These are phyloP conservation scores for Pythium phragmiticola DNA, from an alignment of 352 stramenopile genomes.

Conservation along the genomic window DNA sequence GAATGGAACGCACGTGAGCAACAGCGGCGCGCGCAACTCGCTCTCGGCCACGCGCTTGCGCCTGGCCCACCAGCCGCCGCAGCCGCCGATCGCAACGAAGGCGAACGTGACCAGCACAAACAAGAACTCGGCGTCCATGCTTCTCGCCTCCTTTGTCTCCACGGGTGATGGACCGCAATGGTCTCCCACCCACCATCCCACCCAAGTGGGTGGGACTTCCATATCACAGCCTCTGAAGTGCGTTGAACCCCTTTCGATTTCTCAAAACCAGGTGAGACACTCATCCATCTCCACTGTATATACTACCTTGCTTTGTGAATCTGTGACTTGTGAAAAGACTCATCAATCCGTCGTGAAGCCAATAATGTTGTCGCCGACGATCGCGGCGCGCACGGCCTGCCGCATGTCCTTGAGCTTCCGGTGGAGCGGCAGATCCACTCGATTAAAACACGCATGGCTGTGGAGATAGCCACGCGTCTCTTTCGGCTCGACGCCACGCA, in stretches of 20 bases:
- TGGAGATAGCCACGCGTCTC: conserved; percentile 17
- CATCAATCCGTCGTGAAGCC: conserved; percentile 15
- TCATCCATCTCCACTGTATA: too few species aligned
- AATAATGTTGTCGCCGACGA: conserved; percentile 6
- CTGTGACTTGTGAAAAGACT: conserved; percentile 1
- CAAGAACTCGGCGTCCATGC: background rate
- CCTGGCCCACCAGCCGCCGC: background rate
- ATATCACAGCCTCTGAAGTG: too few species aligned
- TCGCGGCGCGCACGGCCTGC: conserved; percentile 4
- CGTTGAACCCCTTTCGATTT: too few species aligned
- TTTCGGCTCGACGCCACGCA: conserved; percentile 5
- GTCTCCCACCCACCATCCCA: too few species aligned
- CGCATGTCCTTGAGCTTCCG: conserved; percentile 16
- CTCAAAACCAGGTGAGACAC: too few species aligned
- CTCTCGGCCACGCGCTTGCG: conserved; percentile 4
- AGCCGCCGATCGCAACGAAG: background rate
- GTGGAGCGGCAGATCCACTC: conserved; percentile 19
- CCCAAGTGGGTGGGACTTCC: too few species aligned
- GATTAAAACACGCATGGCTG: conserved; percentile 24
- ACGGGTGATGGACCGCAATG: too few species aligned
- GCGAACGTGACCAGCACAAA: background rate
- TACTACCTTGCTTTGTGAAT: background rate
- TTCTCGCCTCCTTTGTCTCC: background rate
- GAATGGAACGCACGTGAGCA: conserved; percentile 6
- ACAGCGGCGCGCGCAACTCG: conserved; percentile 12